Percentiles rank a stretch among this genome's conserved stretches.
Conservation (phyloP, 176 grass and related monocot genomes). For the Guadua angustifolia region DNA sequence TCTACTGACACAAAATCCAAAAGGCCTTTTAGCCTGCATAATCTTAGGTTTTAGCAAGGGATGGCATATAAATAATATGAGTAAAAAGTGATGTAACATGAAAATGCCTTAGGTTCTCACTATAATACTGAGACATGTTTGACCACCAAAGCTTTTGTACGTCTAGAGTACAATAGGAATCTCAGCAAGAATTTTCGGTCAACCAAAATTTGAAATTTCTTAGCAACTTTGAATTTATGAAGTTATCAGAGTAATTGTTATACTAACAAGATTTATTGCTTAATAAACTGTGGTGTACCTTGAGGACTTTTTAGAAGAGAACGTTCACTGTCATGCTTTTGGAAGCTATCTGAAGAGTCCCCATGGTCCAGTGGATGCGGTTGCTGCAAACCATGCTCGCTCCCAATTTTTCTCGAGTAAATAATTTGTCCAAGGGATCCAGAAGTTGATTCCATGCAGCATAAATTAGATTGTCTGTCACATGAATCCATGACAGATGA, state of each 20-base stretch:
- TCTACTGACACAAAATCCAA: constrained; percentile 11
- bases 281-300: constrained; percentile 42
- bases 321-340: constrained; percentile 51
- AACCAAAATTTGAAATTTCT: constrained; percentile 14
- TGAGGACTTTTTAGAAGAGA: constrained; percentile 58
- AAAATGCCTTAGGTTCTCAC: constrained; percentile 8
- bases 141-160: constrained; percentile 30
- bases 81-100: constrained; percentile 13
- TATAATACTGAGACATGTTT: constrained; percentile 28
- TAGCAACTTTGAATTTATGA: constrained; percentile 26
- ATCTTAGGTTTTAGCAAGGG: constrained; percentile 14
- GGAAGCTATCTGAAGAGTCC: constrained; percentile 49
- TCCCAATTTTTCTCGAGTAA: constrained; percentile 49
- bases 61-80: neutral
- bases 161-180: constrained; percentile 15
- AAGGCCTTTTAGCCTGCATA: neutral
- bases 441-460: constrained; percentile 56
- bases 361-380: constrained; percentile 35
- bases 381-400: constrained; percentile 46
- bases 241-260: constrained; percentile 16
- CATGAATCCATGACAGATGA: constrained; percentile 48
- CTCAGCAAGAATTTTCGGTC: constrained; percentile 28
- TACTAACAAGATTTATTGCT: constrained; percentile 15
- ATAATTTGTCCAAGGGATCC: constrained; percentile 50
- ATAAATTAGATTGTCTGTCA: constrained; percentile 55